Percentiles rank a stretch among this genome's conserved stretches.
Conservation (phyloP, 2,329 filamentous ascomycete genomes). For the Paracamarosporium sp. region DNA sequence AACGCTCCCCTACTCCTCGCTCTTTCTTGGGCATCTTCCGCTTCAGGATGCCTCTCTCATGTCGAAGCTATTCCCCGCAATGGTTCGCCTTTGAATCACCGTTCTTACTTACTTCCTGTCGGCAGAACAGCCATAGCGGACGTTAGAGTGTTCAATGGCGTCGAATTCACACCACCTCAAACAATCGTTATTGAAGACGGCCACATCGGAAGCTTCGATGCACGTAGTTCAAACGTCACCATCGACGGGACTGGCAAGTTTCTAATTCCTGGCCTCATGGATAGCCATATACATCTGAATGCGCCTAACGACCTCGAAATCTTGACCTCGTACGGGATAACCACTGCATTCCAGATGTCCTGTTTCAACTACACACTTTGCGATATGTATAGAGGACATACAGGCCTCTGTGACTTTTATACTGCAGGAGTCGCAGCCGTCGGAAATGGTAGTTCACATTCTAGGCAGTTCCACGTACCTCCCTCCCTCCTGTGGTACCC, state of each 20-base stretch:
- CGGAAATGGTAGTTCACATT: not conserved
- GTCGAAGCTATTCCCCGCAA: not conserved
- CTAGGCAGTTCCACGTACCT: not conserved
- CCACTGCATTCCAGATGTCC: constrained; percentile 19
- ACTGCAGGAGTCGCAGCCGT: constrained; percentile 3
- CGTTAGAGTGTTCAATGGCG: constrained; percentile 19
- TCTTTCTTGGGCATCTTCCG: not conserved
- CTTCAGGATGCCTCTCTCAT: not conserved
- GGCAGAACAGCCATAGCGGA: constrained; percentile 9
- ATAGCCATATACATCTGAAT: constrained; percentile 23
- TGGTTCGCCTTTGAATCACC: not conserved
- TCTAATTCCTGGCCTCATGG: constrained; percentile 32
- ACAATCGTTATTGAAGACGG: constrained; percentile 17
- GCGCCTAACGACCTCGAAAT: constrained; percentile 13
- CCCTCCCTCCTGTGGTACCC: constrained; percentile 1
- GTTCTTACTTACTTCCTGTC: not conserved
- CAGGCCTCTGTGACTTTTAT: constrained; percentile 7
- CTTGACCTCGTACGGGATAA: constrained; percentile 24
- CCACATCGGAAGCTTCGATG: constrained; percentile 1
- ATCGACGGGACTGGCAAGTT: constrained; percentile 19
- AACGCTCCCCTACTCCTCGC: not conserved
- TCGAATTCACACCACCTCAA: constrained; percentile 7
- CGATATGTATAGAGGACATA: not conserved
- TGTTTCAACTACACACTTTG: constrained; percentile 7
- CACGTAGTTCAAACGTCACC: not conserved